Conservation (phyloP, 1,139 yeast species). For the Petasospora rhodanensis region DNA sequence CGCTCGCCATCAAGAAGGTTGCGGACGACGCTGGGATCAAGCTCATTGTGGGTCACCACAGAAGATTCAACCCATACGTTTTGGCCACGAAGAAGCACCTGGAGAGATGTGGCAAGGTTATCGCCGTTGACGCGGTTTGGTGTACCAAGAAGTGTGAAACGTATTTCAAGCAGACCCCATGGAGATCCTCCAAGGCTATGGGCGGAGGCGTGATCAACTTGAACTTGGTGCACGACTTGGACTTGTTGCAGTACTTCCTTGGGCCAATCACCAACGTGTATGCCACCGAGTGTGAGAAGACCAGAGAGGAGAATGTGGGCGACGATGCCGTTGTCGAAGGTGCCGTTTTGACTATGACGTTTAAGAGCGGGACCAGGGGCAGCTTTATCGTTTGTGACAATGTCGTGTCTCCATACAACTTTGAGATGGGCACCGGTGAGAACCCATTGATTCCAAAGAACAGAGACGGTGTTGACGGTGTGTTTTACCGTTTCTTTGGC, state of each 20-base stretch:
- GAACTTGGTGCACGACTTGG: constrained; percentile 17
- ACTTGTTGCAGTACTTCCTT: constrained; percentile 15
- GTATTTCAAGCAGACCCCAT: constrained; percentile 15
- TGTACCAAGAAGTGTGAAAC: constrained; percentile 17
- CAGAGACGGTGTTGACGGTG: constrained; percentile 14
- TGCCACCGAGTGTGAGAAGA: constrained; percentile 14
- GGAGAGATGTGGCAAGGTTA: constrained; percentile 13
- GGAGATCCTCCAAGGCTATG: constrained; percentile 15
- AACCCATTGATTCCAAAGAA: constrained; percentile 17
- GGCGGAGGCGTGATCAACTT: constrained; percentile 19
- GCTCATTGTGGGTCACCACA: constrained; percentile 18
- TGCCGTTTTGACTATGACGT: constrained; percentile 15
- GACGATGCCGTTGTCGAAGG: constrained; percentile 19
- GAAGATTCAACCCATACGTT: constrained; percentile 18
- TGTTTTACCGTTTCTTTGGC: constrained; percentile 19
- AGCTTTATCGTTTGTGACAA: constrained; percentile 19
- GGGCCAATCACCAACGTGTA: constrained; percentile 15
- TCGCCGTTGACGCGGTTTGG: constrained; percentile 19
- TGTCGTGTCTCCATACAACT: constrained; percentile 18
- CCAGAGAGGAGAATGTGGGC: constrained; percentile 14
- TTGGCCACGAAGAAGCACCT: constrained; percentile 14
- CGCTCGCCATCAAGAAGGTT: constrained; percentile 11
- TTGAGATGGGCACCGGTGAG: constrained; percentile 22
- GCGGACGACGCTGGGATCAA: constrained; percentile 8
- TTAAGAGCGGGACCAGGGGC: constrained; percentile 14